Evolutionary conservation across 345 rosid species (phyloP), one percentile per base, ranked within the genome.

Genomic region (Lagerstroemia speciosa): DNA sequence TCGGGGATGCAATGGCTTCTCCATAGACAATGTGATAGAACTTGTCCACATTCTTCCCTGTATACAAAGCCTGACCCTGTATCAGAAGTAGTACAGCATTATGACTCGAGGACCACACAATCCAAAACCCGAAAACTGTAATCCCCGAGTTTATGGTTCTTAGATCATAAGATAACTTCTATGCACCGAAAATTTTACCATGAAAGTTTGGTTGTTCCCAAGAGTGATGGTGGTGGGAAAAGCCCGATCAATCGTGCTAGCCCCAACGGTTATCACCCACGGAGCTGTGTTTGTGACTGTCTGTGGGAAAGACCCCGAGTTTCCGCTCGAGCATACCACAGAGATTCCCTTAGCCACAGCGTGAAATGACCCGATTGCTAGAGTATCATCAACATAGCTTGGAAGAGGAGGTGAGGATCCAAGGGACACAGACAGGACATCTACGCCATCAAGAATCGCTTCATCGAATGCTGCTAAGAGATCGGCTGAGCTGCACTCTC

Each of bases 31-130:
- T 67, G 30, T 83, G 79, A 71, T 82, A 69, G 68, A 81, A 86
- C 57, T 75, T 70, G 72, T 80, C 75, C 31, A 37, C 38, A 11
- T 45, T 52, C 69, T 70, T 75, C 52, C 77, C 81, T 10, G 76
- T 70, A 69, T 83, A 78, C 65, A 83, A 71, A 65, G 79, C 82
- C 75, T 77, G 85, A 52, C 89, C 85, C 87, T 85, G 82, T 65
- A 74, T 62, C 62, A 69, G 76, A 68, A 73, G 33, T 57, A 57
- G 33, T 57, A 57, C 33, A 2, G 17, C 9, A 53, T 53, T 26
- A 53, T 9, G 30, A 19, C 60, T 19, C 17, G 6, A 17, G 24
- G 55, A 50, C 12, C 12, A 19, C 19, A 50, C 17, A n/a, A 50
- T 17, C 24, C 8, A 50, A 50, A 50, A 2, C 46, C 19, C 19